Conservation (phyloP, 768 basidiomycete genomes). For the Kwoniella mangroviensis region DNA sequence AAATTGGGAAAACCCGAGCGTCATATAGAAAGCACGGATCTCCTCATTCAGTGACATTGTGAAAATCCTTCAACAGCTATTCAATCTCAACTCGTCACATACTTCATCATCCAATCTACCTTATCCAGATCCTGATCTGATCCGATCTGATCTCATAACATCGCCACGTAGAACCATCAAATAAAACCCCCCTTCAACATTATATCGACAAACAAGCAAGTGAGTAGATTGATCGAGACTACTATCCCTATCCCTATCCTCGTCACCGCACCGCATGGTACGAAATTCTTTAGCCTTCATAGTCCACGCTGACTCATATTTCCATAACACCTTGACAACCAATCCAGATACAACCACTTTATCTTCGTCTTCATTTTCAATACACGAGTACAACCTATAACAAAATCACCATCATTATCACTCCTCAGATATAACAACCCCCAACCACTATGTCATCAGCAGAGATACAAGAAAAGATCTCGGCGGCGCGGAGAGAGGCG, state of each 20-base stretch:
- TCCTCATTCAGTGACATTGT: background rate
- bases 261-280: background rate
- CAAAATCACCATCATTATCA: background rate
- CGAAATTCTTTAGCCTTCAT: too few relatives aligned
- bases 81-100: background rate
- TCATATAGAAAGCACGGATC: background rate
- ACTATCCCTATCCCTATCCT: background rate
- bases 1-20: background rate
- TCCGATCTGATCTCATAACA: background rate
- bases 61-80: background rate
- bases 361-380: background rate
- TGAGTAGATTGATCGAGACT: background rate
- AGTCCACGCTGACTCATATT: too few relatives aligned
- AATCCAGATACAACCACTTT: background rate
- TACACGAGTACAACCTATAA: background rate
- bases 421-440: background rate
- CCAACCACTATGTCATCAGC: slow-evolving; percentile 47
- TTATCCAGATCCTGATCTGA: background rate
- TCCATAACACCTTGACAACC: background rate
- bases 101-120: background rate
- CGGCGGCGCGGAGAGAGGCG: slow-evolving; percentile 93
- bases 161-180: background rate
- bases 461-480: slow-evolving; percentile 66
- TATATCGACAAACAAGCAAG: background rate
- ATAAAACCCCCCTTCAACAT: background rate